phyloP scores from a whole-genome alignment of 257 asterid species.

The Penstemon barbatus region DNA sequence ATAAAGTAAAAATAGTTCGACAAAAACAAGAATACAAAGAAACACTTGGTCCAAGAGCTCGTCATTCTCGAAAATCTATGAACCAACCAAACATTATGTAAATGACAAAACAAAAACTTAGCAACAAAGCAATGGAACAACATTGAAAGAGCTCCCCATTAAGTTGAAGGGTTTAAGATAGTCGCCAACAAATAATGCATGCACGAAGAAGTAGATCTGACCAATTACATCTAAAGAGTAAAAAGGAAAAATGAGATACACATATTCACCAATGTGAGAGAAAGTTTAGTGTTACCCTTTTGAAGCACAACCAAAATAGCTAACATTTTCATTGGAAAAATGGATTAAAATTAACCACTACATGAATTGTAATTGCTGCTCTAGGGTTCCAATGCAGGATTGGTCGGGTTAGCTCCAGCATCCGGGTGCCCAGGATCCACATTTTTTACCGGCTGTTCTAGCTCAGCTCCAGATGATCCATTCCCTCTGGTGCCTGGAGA shows the following conservation, averaged over 20 bases:
- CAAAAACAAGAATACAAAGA: too few species aligned
- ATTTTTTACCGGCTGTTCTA: constrained; percentile 26
- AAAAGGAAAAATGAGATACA: neutral
- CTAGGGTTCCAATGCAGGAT: constrained; percentile 36
- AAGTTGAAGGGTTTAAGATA: neutral
- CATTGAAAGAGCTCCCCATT: neutral
- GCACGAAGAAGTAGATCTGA: neutral
- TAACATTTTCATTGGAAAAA: neutral
- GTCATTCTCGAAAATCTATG: too few species aligned
- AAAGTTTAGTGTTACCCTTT: too few species aligned
- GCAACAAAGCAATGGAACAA: neutral
- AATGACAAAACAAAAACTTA: neutral
- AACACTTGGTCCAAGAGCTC: too few species aligned
- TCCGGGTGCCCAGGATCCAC: constrained; percentile 18
- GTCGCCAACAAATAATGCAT: neutral
- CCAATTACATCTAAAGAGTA: too few species aligned
- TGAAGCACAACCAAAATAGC: neutral
- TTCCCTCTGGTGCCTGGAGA: constrained; percentile 34
- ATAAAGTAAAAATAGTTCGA: too few species aligned
- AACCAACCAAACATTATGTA: too few species aligned
- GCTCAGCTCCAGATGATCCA: constrained; percentile 36
- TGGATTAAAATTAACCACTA: neutral
- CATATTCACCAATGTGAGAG: neutral
- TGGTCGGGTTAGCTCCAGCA: constrained; percentile 33
- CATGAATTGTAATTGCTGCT: too few species aligned